Evolutionary conservation across 1,139 yeast genomes (phyloP), one percentile per base, ranked within the genome.

Genomic region (Scheffersomyces quercinus): DNA sequence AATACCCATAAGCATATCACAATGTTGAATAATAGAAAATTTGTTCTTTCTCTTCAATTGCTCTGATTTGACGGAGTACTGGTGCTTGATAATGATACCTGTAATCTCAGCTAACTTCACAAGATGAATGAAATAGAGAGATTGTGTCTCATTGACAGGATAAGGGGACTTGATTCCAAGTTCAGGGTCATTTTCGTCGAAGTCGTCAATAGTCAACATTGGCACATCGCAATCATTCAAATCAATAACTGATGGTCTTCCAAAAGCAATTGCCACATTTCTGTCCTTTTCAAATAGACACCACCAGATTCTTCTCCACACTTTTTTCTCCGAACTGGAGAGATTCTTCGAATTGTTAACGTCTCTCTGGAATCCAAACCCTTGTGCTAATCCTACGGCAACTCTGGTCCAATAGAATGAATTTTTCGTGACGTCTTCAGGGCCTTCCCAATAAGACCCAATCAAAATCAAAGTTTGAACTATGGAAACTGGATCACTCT

Each of bases 271-370:
- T n/a, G 88, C 83, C 4, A 82, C 81, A 45, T 80, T 73, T 15
- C 90, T 68, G 62, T 87, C 95, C 54, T 87, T 82, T 47, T 82
- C 81, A 60, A 85, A 85, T 26, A 87, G 65, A 47, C 85, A 75
- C 96, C 96, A 88, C 91, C 93, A 88, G 16, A 86, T 75, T 40
- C 90, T 70, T 51, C 85, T 75, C 81, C 88, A 82, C 44, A 82
- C 66, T 46, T 79, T 77, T 56, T 80, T 79, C 44, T 83, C 87
- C 14, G 56, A 48, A 0, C 40, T 32, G 13, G 70, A 50, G 28
- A 73, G 56, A 31, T 53, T 55, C 13, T 70, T 62, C n/a, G 72
- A 63, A 35, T 58, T 57, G 28, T 63, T 58, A 15, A 73, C 66
- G 54, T 74, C 79, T 54, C 90, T 71, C 59, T 88, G 93, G 55